Evolutionary conservation across 768 basidiomycete species (phyloP).

Genomic region (Naematelia aurantialba): DNA sequence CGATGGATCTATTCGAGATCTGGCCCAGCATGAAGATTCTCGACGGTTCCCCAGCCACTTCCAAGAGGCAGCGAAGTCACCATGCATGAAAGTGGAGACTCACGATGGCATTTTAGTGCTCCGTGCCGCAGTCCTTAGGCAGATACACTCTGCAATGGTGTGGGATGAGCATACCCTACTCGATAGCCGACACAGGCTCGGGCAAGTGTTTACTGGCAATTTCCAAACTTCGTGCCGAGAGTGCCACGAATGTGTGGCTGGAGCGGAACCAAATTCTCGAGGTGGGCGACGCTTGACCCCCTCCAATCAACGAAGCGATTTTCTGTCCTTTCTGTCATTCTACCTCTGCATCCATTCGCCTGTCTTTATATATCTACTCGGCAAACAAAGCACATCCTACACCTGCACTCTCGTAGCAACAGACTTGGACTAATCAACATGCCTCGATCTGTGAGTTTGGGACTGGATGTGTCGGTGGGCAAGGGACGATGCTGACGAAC

Average conservation of each 20-base stretch:
- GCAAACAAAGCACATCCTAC: background rate
- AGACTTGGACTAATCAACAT: conserved; percentile 12
- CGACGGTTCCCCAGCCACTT: too few species aligned
- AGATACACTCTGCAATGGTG: too few species aligned
- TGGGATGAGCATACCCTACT: background rate
- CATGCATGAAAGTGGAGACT: too few species aligned
- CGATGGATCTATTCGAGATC: too few species aligned
- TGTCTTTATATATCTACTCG: too few species aligned
- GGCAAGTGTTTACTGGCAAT: background rate
- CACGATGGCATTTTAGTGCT: too few species aligned
- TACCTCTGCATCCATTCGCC: background rate
- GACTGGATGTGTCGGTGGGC: background rate
- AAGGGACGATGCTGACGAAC: background rate
- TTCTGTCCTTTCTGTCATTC: background rate
- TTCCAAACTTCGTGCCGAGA: background rate
- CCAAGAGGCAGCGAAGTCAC: too few species aligned
- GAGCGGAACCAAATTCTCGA: background rate
- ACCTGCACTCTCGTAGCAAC: conserved; percentile 1
- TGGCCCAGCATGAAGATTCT: too few species aligned
- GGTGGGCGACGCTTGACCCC: background rate
- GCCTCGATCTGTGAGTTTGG: conserved; percentile 39
- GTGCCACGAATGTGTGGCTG: background rate
- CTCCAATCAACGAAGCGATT: background rate
- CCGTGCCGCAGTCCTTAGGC: too few species aligned
- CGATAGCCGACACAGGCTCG: background rate